Evolutionary conservation across 1,139 yeast species (phyloP).

Genomic region (Pichia sp.): DNA sequence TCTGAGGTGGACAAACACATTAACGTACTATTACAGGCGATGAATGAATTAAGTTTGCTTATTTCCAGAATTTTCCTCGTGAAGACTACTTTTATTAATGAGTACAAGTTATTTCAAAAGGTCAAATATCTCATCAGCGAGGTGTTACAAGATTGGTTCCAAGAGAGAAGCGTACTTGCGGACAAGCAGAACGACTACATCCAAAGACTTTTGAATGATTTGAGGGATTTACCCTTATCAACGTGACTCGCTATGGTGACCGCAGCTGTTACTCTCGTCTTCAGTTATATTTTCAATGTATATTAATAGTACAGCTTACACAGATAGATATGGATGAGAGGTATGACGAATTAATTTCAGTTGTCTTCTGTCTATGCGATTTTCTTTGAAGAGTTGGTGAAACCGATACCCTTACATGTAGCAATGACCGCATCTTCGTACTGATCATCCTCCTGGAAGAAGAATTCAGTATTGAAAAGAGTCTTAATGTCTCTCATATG

Average conservation of each 20-base stretch:
- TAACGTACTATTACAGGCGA: conserved; percentile 22
- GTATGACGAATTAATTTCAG: background rate
- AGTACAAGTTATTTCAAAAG: conserved; percentile 69
- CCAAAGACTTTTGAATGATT: conserved; percentile 46
- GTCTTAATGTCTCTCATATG: conserved; percentile 69
- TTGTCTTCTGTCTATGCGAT: conserved; percentile 56
- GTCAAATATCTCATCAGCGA: conserved; percentile 76
- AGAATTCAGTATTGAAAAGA: conserved; percentile 75
- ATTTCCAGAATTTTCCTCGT: conserved; percentile 36
- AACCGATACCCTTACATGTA: conserved; percentile 83
- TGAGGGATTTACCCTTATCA: conserved; percentile 45
- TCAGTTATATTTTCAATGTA: too few species aligned
- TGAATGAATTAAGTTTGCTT: conserved; percentile 22
- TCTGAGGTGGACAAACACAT: conserved; percentile 59
- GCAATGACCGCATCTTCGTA: conserved; percentile 53
- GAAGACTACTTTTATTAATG: conserved; percentile 69
- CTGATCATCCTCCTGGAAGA: conserved; percentile 55
- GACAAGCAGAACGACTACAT: conserved; percentile 57
- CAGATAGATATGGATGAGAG: background rate
- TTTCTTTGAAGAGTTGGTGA: conserved; percentile 84
- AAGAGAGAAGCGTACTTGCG: conserved; percentile 51
- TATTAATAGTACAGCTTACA: background rate
- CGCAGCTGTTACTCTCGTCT: too few species aligned
- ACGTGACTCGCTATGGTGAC: too few species aligned
- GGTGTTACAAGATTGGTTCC: conserved; percentile 66